phyloP scores from a whole-genome alignment of 164 flowering plant genomes.

The Vitis amurensis region DNA sequence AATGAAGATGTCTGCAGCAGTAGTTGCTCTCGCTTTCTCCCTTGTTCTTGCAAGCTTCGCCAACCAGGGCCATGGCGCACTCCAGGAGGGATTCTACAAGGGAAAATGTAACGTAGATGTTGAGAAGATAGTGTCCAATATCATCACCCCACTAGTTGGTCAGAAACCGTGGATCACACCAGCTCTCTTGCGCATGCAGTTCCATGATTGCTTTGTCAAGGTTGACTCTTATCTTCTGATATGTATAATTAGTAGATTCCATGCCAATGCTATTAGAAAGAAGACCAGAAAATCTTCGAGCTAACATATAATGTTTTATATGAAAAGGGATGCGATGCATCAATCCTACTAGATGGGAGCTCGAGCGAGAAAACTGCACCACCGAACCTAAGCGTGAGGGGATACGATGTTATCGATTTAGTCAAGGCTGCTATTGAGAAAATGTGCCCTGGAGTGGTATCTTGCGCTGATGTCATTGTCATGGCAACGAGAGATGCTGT shows the following conservation, averaged over 20 bases:
- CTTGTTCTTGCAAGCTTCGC: neutral
- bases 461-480: slow-evolving; percentile 47
- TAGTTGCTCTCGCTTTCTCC: no score
- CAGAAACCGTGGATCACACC: slow-evolving; percentile 32
- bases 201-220: slow-evolving; percentile 53
- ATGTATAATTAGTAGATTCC: neutral
- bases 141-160: slow-evolving; percentile 11
- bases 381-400: slow-evolving; percentile 31
- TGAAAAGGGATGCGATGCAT: slow-evolving; percentile 48
- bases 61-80: slow-evolving; percentile 7
- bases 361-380: slow-evolving; percentile 25
- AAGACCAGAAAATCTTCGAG: neutral
- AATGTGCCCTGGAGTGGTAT: slow-evolving; percentile 29
- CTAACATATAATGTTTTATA: neutral
- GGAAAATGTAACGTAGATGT: slow-evolving; percentile 36
- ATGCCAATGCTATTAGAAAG: no score
- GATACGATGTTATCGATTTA: slow-evolving; percentile 36
- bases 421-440: slow-evolving; percentile 29
- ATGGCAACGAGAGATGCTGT: slow-evolving; percentile 41
- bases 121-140: slow-evolving; percentile 28
- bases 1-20: no score
- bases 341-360: slow-evolving; percentile 33
- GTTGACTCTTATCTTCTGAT: slow-evolving; percentile 13
- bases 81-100: slow-evolving; percentile 34
- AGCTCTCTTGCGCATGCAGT: slow-evolving; percentile 47